Evolutionary conservation across 2,329 filamentous ascomycete species (phyloP).

Genomic region (Malbranchea cinnamomea): DNA sequence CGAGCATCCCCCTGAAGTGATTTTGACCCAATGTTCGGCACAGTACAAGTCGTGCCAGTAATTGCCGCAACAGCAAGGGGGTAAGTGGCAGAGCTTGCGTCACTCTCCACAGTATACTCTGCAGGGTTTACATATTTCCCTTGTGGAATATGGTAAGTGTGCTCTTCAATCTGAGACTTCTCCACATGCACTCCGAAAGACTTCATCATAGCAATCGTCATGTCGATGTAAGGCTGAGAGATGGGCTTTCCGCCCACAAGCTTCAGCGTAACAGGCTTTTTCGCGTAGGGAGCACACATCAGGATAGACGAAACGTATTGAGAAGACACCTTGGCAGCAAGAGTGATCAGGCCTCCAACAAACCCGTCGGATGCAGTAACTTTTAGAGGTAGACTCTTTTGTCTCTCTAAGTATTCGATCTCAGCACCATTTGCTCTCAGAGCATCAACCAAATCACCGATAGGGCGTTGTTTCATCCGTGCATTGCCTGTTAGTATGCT

Average conservation of each 20-base stretch:
- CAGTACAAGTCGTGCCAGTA: constrained; percentile 85
- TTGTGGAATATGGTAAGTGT: constrained; percentile 88
- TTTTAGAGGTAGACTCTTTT: constrained; percentile 68
- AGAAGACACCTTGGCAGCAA: constrained; percentile 93
- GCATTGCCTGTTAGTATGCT: constrained; percentile 85
- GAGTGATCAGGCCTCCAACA: constrained; percentile 71
- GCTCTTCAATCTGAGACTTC: constrained; percentile 59
- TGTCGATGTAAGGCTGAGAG: constrained; percentile 93
- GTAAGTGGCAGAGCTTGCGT: constrained; percentile 95
- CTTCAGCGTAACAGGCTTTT: constrained; percentile 76
- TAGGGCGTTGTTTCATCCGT: constrained; percentile 90
- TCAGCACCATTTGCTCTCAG: constrained; percentile 73
- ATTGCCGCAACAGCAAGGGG: constrained; percentile 88
- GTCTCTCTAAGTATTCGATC: constrained; percentile 71
- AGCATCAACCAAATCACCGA: constrained; percentile 84
- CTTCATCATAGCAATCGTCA: constrained; percentile 97
- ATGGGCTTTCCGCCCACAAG: constrained; percentile 95
- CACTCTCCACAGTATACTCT: constrained; percentile 86
- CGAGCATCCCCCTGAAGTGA: constrained; percentile 90
- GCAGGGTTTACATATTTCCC: constrained; percentile 68
- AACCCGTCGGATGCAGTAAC: constrained; percentile 74
- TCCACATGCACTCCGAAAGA: constrained; percentile 74
- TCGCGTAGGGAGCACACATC: constrained; percentile 94
- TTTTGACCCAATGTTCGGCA: constrained; percentile 85
- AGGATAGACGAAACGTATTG: constrained; percentile 96